phyloP scores from a whole-genome alignment of 495 filamentous ascomycete genomes.

The Podospora sp. region DNA sequence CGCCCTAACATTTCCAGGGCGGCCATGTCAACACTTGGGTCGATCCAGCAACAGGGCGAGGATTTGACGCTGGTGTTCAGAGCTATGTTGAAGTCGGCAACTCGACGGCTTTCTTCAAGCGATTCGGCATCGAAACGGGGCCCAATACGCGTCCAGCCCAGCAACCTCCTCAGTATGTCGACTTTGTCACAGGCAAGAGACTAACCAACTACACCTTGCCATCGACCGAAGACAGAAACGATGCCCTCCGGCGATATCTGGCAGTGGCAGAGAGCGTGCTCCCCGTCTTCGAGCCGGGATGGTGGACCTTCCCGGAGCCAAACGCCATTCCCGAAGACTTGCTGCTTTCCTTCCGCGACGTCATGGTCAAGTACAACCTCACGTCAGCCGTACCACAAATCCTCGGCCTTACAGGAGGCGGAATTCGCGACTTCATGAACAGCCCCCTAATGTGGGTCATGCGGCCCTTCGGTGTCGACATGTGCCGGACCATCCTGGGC shows the following conservation, averaged over 20 bases:
- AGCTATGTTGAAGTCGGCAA: constrained; percentile 42
- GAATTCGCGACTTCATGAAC: constrained; percentile 43
- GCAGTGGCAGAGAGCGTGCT: constrained; percentile 41
- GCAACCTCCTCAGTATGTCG: constrained; percentile 35
- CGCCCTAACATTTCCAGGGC: constrained; percentile 30
- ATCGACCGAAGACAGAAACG: constrained; percentile 26
- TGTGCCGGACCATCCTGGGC: constrained; percentile 34
- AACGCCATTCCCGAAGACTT: constrained; percentile 46
- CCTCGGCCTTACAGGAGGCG: constrained; percentile 39
- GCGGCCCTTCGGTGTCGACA: constrained; percentile 42
- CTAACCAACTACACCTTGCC: constrained; percentile 28
- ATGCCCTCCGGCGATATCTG: constrained; percentile 40
- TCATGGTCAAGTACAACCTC: constrained; percentile 48
- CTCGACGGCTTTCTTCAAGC: constrained; percentile 46
- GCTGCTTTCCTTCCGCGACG: constrained; percentile 48
- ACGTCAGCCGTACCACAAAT: constrained; percentile 36
- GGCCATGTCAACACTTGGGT: constrained; percentile 49
- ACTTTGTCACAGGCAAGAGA: constrained; percentile 44
- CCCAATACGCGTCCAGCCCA: constrained; percentile 25
- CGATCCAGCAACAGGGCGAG: constrained; percentile 36
- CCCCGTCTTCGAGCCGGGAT: constrained; percentile 40
- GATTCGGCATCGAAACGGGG: constrained; percentile 41
- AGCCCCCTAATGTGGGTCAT: constrained; percentile 44
- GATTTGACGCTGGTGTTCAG: constrained; percentile 47
- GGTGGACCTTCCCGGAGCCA: constrained; percentile 41